These are phyloP conservation scores for Tuber borchii DNA, from an alignment of 495 filamentous ascomycete genomes.

Conservation along the genomic window DNA sequence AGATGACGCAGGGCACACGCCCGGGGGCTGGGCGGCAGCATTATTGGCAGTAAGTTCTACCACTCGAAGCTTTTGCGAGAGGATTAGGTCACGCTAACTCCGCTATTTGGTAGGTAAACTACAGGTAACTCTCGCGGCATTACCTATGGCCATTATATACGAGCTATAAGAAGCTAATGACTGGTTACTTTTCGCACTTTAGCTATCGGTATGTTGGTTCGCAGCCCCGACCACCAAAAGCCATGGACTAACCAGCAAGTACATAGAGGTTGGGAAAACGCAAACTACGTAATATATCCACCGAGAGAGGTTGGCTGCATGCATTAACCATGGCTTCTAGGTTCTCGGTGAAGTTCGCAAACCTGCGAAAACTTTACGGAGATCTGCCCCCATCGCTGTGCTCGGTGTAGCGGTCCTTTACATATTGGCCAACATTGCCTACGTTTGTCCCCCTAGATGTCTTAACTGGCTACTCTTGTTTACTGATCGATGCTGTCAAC, in stretches of 20 bases:
- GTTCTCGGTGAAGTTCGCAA: conserved; percentile 46
- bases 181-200: background rate
- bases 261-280: conserved; percentile 45
- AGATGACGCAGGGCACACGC: background rate
- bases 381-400: conserved; percentile 42
- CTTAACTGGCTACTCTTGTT: background rate
- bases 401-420: conserved; percentile 43
- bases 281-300: conserved; percentile 42
- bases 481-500: background rate
- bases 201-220: conserved; percentile 20
- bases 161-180: background rate
- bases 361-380: conserved; percentile 46
- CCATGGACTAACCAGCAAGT: background rate
- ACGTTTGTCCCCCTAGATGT: conserved; percentile 40
- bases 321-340: conserved; percentile 7
- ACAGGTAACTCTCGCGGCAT: conserved; percentile 11
- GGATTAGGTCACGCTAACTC: background rate
- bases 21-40: conserved; percentile 24
- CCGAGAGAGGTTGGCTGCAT: background rate
- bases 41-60: conserved; percentile 14
- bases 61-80: background rate
- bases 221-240: background rate
- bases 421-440: conserved; percentile 48
- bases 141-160: background rate
- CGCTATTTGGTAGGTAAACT: conserved; percentile 12